Conservation (phyloP, 2,329 filamentous ascomycete genomes). For the Talaromyces atroroseus region DNA sequence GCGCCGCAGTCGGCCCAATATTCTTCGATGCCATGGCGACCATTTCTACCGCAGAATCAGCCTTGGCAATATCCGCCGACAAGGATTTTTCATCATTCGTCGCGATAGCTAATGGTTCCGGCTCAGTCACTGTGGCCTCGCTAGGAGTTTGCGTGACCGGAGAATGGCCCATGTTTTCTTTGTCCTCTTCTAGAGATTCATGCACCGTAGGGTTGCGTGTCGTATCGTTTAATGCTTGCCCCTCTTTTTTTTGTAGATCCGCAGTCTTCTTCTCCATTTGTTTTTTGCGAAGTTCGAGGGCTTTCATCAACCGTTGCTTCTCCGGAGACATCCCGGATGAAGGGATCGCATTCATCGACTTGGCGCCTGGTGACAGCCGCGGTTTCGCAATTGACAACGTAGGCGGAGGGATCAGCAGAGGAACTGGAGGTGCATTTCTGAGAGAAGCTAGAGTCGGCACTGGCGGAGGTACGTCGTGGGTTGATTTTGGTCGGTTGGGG, state of each 20-base stretch:
- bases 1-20: neutral
- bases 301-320: conserved; percentile 89
- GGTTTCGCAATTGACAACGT: conserved; percentile 30
- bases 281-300: conserved; percentile 81
- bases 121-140: neutral
- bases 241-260: conserved; percentile 23
- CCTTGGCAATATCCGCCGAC: conserved; percentile 16
- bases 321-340: conserved; percentile 70
- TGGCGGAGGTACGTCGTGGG: conserved; percentile 27
- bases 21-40: conserved; percentile 13
- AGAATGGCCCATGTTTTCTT: conserved; percentile 26
- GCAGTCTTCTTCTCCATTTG: conserved; percentile 51
- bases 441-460: conserved; percentile 23
- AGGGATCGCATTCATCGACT: conserved; percentile 41
- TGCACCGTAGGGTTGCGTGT: neutral
- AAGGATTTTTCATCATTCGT: conserved; percentile 14
- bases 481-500: conserved; percentile 41
- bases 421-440: conserved; percentile 31
- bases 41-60: conserved; percentile 22
- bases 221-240: conserved; percentile 7
- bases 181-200: conserved; percentile 16
- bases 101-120: neutral
- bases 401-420: conserved; percentile 35
- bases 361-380: conserved; percentile 34
- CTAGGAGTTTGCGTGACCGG: conserved; percentile 2